Conservation (phyloP, 257 asterid genomes). For the Anisodus acutangulus region DNA sequence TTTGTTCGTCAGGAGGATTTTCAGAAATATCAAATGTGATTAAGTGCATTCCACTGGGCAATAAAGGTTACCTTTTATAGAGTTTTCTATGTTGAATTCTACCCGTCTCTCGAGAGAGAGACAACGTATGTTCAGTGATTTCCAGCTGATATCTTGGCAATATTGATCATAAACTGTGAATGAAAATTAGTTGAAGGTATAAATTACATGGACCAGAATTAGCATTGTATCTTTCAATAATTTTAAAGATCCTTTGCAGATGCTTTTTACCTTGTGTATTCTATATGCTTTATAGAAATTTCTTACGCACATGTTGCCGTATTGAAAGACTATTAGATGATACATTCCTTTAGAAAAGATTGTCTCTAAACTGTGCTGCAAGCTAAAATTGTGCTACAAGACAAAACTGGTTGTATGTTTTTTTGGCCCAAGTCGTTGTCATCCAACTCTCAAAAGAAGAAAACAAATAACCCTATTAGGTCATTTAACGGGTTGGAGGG, state of each 20-base stretch:
- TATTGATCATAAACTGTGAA: background rate
- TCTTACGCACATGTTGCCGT: background rate
- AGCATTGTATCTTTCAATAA: background rate
- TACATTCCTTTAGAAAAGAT: constrained; percentile 3
- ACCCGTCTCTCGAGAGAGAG: background rate
- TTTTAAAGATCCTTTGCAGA: background rate
- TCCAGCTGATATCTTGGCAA: background rate
- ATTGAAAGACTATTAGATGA: background rate
- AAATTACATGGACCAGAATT: background rate
- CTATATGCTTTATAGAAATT: background rate
- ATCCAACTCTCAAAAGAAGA: too few relatives aligned
- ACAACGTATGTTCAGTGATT: background rate
- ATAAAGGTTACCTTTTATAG: background rate
- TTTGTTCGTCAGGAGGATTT: constrained; percentile 55
- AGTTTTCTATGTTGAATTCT: background rate
- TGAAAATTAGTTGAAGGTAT: background rate
- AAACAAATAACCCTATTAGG: too few relatives aligned
- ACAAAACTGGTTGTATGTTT: background rate
- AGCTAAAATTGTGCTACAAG: too few relatives aligned
- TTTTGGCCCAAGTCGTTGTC: background rate
- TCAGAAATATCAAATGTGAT: constrained; percentile 59
- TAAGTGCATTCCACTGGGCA: constrained; percentile 17
- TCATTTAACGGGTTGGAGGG: too few relatives aligned
- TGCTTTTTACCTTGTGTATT: background rate
- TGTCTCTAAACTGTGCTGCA: background rate